Evolutionary conservation across 169 alveolate genomes (phyloP).

Genomic region (Cryptosporidium muris): DNA sequence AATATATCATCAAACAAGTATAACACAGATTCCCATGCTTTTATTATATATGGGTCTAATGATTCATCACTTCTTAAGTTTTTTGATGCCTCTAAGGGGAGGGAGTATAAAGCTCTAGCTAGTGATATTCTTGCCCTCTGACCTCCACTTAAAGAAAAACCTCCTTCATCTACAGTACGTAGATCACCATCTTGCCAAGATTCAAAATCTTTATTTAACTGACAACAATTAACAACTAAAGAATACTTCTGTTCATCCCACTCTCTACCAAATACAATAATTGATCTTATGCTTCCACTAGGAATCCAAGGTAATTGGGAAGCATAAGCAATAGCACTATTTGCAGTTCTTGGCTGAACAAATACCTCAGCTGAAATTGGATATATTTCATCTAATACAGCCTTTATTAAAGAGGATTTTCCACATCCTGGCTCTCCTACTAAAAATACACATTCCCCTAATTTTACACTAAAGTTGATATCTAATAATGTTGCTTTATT

Average conservation of each 20-base stretch:
- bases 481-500: constrained; percentile 17
- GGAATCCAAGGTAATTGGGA: constrained; percentile 84
- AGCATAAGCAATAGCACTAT: constrained; percentile 77
- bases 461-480: constrained; percentile 10
- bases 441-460: constrained; percentile 46
- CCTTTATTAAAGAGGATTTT: constrained; percentile 80
- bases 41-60: constrained; percentile 12
- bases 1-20: constrained; percentile 61
- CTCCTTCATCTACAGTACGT: constrained; percentile 85
- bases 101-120: constrained; percentile 90
- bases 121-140: constrained; percentile 90
- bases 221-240: constrained; percentile 76
- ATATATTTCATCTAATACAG: constrained; percentile 75
- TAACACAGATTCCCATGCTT: constrained; percentile 21
- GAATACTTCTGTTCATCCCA: constrained; percentile 76
- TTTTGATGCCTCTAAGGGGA: constrained; percentile 21
- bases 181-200: constrained; percentile 79
- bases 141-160: constrained; percentile 91
- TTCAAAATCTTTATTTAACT: constrained; percentile 76
- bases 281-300: constrained; percentile 82
- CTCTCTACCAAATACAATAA: constrained; percentile 80
- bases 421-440: constrained; percentile 85
- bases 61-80: background rate
- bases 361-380: constrained; percentile 72
- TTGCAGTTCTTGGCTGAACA: constrained; percentile 69